Base-by-base conservation (phyloP, 345 rosid genomes). In the Syzygium aqueum region DNA sequence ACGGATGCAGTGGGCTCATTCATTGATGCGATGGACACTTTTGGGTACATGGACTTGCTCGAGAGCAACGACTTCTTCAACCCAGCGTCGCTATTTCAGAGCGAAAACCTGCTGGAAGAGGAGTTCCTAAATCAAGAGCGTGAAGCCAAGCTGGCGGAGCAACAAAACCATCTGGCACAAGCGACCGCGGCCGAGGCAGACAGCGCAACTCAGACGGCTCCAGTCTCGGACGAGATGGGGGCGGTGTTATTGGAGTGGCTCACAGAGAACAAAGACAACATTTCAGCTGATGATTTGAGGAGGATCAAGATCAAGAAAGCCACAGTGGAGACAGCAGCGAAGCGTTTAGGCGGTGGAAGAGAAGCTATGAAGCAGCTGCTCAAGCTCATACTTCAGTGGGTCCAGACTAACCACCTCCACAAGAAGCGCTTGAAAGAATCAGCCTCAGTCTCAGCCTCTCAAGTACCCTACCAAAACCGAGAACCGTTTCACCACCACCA, bases 341-440 rank as follows among this genome's bases (percentile, higher is more conserved):
- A 88, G 90, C 94, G 98, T 67, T 88, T 98, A 33, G 99, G 99
- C 12, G 99, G 99, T 28, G 99, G 99, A 7, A 94, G 93, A 88
- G 97, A 94, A 88, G 99, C 94, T 7, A 95, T 96, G 99, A 98
- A 95, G 86, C 96, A 98, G 90, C 92, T 98, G 82, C 88, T 98
- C 90, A 96, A 96, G 89, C 95, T 98, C 56, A 95, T 98, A 80
- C 99, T 98, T 84, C 97, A 96, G 90, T 98, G 99, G 99, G 99
- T 98, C 7, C 96, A 96, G 90, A 94, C 94, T 3, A 96, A 95
- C 88, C 98, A 96, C 87, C 96, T 95, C 61, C 97, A 94, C 28
- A 94, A 85, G 83, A 92, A 97, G 86, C 92, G 93, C 7, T 16
- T 87, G 49, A 90, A 86, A 65, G 93, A 90, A 54, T 87, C 92